Conservation (phyloP, 306 rosid species). For the Hippophae rhamnoides region DNA sequence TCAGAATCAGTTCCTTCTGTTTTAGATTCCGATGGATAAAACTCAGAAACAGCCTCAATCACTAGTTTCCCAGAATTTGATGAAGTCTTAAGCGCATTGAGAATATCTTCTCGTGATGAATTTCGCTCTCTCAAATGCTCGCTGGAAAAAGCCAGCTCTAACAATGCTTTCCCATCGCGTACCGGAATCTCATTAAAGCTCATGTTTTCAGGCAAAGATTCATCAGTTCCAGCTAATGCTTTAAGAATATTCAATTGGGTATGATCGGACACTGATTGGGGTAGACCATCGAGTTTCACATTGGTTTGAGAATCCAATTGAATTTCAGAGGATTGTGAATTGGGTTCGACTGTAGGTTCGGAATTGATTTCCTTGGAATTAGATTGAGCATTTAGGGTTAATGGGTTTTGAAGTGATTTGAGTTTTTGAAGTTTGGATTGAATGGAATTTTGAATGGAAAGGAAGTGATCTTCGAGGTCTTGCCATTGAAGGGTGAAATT, state of each 20-base stretch:
- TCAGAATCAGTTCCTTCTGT: conserved; percentile 8
- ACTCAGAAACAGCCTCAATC: conserved; percentile 27
- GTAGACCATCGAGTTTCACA: no score
- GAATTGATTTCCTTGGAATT: not conserved
- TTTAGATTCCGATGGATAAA: conserved; percentile 9
- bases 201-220: not conserved
- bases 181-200: conserved; percentile 15
- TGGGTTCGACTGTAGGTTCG: not conserved
- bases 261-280: no score
- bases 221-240: not conserved
- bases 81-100: conserved; percentile 17
- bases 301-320: not conserved
- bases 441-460: conserved; percentile 20
- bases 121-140: conserved; percentile 16
- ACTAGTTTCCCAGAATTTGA: conserved; percentile 21
- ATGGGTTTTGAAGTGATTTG: not conserved
- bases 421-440: conserved; percentile 14
- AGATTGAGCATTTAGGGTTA: conserved; percentile 1
- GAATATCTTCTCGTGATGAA: conserved; percentile 12
- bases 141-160: conserved; percentile 4
- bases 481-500: conserved; percentile 38
- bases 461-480: conserved; percentile 30
- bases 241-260: not conserved
- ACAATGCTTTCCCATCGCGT: conserved; percentile 18
- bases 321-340: not conserved